These are phyloP conservation scores for Serendipita vermifera DNA, from an alignment of 768 basidiomycete genomes.

Conservation along the genomic window DNA sequence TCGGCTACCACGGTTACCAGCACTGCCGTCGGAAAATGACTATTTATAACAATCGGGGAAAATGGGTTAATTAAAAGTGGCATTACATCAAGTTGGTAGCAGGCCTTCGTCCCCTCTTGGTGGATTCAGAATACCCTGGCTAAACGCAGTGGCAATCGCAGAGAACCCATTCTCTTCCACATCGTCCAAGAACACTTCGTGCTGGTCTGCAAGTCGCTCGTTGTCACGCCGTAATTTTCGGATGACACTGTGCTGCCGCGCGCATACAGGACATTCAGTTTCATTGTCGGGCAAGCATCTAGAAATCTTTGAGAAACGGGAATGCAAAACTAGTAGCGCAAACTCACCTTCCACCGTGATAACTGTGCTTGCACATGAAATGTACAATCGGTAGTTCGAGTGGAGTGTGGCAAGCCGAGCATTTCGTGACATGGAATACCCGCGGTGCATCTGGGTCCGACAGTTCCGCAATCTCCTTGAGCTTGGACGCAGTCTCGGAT, in stretches of 20 bases:
- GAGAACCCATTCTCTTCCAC: conserved; percentile 17
- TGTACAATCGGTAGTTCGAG: conserved; percentile 89
- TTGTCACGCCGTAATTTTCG: conserved; percentile 84
- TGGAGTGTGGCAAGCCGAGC: conserved; percentile 77
- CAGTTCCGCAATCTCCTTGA: conserved; percentile 70
- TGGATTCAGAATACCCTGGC: conserved; percentile 11
- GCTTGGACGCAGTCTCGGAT: conserved; percentile 63
- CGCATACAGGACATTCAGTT: conserved; percentile 81
- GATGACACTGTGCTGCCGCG: conserved; percentile 73
- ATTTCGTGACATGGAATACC: conserved; percentile 90
- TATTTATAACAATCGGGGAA: no score
- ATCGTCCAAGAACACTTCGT: conserved; percentile 16
- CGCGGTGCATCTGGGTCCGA: conserved; percentile 64
- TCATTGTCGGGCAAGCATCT: conserved; percentile 88
- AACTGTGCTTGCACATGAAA: conserved; percentile 97
- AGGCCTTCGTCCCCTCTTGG: background rate
- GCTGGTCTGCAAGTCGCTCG: conserved; percentile 62
- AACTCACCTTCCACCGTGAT: conserved; percentile 63
- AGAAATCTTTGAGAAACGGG: background rate
- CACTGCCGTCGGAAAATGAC: no score
- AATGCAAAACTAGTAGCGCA: background rate
- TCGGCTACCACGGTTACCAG: no score
- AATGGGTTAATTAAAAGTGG: no score
- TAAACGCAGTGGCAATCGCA: conserved; percentile 17
- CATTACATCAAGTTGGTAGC: no score